These are phyloP conservation scores for Rhizopus sp. DNA, from an alignment of 371 early-diverging fungal species.

Conservation along the genomic window DNA sequence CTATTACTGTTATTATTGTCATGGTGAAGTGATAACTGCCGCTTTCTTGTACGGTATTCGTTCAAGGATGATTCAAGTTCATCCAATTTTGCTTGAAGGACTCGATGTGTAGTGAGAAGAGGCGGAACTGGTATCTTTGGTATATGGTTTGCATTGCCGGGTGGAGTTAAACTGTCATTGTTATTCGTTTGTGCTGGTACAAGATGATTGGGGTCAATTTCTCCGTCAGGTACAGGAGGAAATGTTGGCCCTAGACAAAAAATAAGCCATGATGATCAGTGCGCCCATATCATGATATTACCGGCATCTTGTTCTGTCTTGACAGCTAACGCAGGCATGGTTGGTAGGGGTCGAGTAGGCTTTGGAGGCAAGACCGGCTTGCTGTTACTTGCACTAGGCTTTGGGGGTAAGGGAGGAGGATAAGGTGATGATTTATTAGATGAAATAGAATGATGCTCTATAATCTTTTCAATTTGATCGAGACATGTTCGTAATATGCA, in stretches of 20 bases:
- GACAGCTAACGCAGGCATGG: not conserved
- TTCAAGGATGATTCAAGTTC: constrained; percentile 22
- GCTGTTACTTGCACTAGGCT: constrained; percentile 20
- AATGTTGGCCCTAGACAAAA: not conserved
- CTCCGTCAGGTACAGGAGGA: constrained; percentile 35
- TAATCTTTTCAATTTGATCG: constrained; percentile 27
- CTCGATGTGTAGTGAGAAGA: constrained; percentile 47
- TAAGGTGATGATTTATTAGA: constrained; percentile 4
- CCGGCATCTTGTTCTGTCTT: not conserved
- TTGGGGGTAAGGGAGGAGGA: constrained; percentile 27
- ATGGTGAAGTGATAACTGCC: not conserved
- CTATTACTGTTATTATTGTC: not conserved
- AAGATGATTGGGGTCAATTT: constrained; percentile 42
- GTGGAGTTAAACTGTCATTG: constrained; percentile 41
- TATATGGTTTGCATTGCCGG: constrained; percentile 30
- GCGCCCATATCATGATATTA: not conserved
- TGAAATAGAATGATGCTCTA: constrained; percentile 21
- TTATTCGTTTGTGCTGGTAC: constrained; percentile 54
- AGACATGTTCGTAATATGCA: constrained; percentile 26
- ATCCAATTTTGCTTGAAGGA: constrained; percentile 35
- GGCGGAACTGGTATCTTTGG: constrained; percentile 57
- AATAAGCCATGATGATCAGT: too few relatives aligned
- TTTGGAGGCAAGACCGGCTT: constrained; percentile 34
- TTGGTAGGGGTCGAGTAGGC: constrained; percentile 16
- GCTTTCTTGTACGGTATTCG: constrained; percentile 12